These are phyloP conservation scores for Claviceps humidiphila DNA, from an alignment of 2,329 filamentous ascomycete genomes.

Conservation along the genomic window DNA sequence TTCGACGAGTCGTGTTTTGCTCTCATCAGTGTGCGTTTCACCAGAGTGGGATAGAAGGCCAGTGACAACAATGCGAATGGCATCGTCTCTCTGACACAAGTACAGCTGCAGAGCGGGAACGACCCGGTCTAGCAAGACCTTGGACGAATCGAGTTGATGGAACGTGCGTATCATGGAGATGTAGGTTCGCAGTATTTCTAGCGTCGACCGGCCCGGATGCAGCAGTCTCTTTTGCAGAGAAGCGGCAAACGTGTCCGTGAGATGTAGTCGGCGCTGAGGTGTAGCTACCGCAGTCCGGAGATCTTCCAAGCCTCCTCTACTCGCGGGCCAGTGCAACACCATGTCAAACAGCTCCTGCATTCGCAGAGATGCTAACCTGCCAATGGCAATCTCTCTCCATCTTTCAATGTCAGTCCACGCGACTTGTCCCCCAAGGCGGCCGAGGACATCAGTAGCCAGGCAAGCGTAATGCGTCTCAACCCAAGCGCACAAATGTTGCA, in stretches of 20 bases:
- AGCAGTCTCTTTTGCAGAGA: constrained; percentile 54
- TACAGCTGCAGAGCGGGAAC: constrained; percentile 63
- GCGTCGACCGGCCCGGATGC: constrained; percentile 62
- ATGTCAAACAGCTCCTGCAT: constrained; percentile 69
- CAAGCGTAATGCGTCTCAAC: constrained; percentile 53
- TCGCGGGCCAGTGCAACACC: constrained; percentile 60
- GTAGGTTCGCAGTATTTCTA: constrained; percentile 64
- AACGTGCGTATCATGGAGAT: constrained; percentile 70
- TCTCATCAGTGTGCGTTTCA: constrained; percentile 33
- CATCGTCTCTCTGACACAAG: constrained; percentile 63
- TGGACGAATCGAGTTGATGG: constrained; percentile 61
- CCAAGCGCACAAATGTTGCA: constrained; percentile 51
- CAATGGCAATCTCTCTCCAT: constrained; percentile 59
- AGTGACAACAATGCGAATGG: constrained; percentile 62
- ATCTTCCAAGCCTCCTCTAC: constrained; percentile 59
- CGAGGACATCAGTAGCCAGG: constrained; percentile 48
- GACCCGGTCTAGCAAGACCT: constrained; percentile 63
- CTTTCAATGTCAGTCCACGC: constrained; percentile 46
- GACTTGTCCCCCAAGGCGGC: constrained; percentile 30
- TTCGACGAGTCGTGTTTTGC: constrained; percentile 46
- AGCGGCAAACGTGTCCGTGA: constrained; percentile 56
- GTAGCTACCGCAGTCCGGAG: constrained; percentile 58
- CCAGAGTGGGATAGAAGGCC: constrained; percentile 53
- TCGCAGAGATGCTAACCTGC: constrained; percentile 53
- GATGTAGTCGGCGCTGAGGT: constrained; percentile 51